phyloP scores from a whole-genome alignment of 2,329 filamentous ascomycete genomes.

The Penicillium sp. region DNA sequence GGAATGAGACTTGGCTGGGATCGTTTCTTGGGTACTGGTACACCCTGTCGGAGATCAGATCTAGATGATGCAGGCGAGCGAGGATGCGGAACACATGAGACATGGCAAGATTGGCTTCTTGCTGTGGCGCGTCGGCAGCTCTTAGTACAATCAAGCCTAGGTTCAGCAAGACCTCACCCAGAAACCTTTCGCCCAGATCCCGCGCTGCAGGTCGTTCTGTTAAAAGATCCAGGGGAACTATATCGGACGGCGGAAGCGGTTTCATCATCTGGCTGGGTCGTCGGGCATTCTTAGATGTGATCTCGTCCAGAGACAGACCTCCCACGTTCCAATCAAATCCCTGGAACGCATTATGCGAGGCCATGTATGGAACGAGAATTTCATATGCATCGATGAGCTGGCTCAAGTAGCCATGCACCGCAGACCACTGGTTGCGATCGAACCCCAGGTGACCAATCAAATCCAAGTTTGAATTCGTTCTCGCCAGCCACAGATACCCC shows the following conservation, averaged over 20 bases:
- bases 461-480: slow-evolving; percentile 32
- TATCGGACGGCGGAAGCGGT: slow-evolving; percentile 7
- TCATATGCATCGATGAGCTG: slow-evolving; percentile 42
- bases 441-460: slow-evolving; percentile 45
- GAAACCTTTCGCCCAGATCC: slow-evolving; percentile 26
- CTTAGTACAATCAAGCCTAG: slow-evolving; percentile 45
- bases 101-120: slow-evolving; percentile 44
- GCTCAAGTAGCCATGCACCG: slow-evolving; percentile 41
- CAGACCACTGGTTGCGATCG: slow-evolving; percentile 42
- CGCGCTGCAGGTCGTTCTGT: slow-evolving; percentile 29
- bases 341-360: slow-evolving; percentile 7
- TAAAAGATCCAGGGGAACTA: slow-evolving; percentile 21
- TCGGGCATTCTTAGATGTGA: slow-evolving; percentile 22
- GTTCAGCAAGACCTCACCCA: slow-evolving; percentile 43
- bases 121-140: slow-evolving; percentile 38
- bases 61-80: slow-evolving; percentile 49
- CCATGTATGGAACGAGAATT: slow-evolving; percentile 21
- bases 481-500: slow-evolving; percentile 34
- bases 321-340: slow-evolving; percentile 18
- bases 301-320: slow-evolving; percentile 31
- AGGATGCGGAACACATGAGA: slow-evolving; percentile 47
- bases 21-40: slow-evolving; percentile 42
- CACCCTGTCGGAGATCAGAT: slow-evolving; percentile 44
- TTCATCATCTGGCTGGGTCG: slow-evolving; percentile 5
- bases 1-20: slow-evolving; percentile 33